Percentiles rank a stretch among this genome's conserved stretches.
phyloP scores from a whole-genome alignment of 345 rosid species.

The Brassica nigra region DNA sequence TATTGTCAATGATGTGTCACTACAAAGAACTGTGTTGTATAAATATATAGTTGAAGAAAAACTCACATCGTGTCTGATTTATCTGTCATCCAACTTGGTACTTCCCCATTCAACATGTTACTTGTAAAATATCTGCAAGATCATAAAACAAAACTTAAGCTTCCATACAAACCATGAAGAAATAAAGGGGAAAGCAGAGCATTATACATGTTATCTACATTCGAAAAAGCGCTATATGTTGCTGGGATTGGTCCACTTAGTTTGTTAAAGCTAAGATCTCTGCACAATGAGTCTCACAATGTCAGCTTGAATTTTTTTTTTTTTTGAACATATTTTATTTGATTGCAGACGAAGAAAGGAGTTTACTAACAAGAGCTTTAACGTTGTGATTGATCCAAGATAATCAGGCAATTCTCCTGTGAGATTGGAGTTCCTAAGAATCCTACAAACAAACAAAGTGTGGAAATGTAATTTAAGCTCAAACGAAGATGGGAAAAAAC shows the following conservation, averaged over 20 bases:
- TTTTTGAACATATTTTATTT: not conserved
- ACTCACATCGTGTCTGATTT: slow-evolving; percentile 53
- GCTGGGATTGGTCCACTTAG: slow-evolving; percentile 54
- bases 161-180: not conserved
- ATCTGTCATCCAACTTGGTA: slow-evolving; percentile 49
- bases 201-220: slow-evolving; percentile 34
- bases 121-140: slow-evolving; percentile 40
- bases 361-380: slow-evolving; percentile 53
- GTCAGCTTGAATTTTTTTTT: slow-evolving; percentile 5
- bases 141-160: slow-evolving; percentile 17
- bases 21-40: not conserved
- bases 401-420: slow-evolving; percentile 47
- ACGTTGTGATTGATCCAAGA: slow-evolving; percentile 31
- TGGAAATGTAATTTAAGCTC: slow-evolving; percentile 5
- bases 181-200: not conserved
- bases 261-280: slow-evolving; percentile 69
- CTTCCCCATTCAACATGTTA: slow-evolving; percentile 52
- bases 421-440: slow-evolving; percentile 62
- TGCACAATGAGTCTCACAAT: slow-evolving; percentile 30
- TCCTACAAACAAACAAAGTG: slow-evolving; percentile 36
- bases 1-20: not conserved
- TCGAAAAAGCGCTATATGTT: not conserved
- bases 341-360: not conserved
- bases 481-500: not conserved
- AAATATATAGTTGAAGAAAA: not conserved